Base-by-base conservation (phyloP, 202 grass and related monocot genomes). In the Eragrostis tef region DNA sequence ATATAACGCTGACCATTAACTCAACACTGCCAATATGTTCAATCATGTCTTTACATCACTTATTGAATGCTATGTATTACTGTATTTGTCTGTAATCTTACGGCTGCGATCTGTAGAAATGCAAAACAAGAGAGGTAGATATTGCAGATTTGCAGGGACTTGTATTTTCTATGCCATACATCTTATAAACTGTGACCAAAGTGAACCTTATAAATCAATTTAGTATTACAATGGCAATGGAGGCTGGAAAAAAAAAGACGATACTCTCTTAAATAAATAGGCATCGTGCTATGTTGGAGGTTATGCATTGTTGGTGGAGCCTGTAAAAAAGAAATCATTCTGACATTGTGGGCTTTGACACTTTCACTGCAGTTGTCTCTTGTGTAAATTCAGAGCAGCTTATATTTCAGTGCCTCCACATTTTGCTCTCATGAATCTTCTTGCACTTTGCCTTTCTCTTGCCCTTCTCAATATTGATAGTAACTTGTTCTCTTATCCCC, bases 401-500 rank as follows among this genome's bases (percentile, higher is more conserved):
- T 72, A 15, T 62, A 42, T 44, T 6, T 71, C 4, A 4, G 12
- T 44, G 27, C 52, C 39, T 47, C 53, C 42, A 41, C 49, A 79
- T 72, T 80, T 36, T 73, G n/a, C 5, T 75, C 20, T 61, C 1
- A 14, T 79, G 46, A 58, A 67, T 84, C 34, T 4, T 51, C 36
- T 66, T 74, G 19, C 29, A 22, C 25, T 73, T 73, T 72, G 0
- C 25, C 2, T 67, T 67, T 66, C 50, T 76, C 17, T 21, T 27
- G 5, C 72, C n/a, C 53, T 63, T 76, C 5, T 62, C 72, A 62
- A 75, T 79, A 83, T 69, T 86, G 56, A 84, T 73, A 26, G 26
- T 50, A 31, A 67, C 26, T 62, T 88, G 10, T 73, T 67, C 4
- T 75, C 52, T 72, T 49, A 44, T 71, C 53, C 49, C 16, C 54